Evolutionary conservation across 352 stramenopile genomes (phyloP), one percentile per base, ranked within the genome.

Genomic region (Pythium coloratum): DNA sequence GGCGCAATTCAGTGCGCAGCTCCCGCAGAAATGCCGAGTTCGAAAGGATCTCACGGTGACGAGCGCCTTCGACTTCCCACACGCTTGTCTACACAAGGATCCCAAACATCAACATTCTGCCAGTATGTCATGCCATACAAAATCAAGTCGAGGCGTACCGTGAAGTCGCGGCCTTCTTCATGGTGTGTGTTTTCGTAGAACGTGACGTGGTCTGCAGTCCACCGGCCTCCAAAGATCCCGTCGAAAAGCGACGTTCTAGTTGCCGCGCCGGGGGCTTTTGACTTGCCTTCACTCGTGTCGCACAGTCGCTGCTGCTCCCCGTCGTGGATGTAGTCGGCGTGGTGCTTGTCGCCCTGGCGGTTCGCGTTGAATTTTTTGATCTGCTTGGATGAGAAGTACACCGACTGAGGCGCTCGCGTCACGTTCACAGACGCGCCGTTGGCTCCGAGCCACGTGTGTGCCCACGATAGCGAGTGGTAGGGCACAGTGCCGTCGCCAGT

Each of bases 381-480:
- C 44, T 81, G 80, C 38, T 82, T 68, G 5, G 71, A 55, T 2
- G 83, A 88, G 66, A 90, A 91, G 54, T 93, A 91, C 46, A 93
- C 85, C 18, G 73, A 82, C 62, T 91, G 85, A 8, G 85, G 85
- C 0, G 78, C 78, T 44, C 88, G 78, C n/a, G 81, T 93, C n/a
- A 93, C 76, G 24, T 84, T 78, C 7, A 93, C 82, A 3, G 69
- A 64, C 13, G 71, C 73, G 0, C 75, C 76, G 16, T 69, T 64
- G 3, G 72, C 62, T 9, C 82, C 84, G 7, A 94, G 75, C 86
- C 86, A 94, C 14, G 82, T 88, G 68, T 94, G 86, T 0, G 82
- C 82, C 77, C 76, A 92, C 8, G 86, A 90, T 13, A 94, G 71
- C 30, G 86, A 94, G 72, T 94, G 84, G 55, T 94, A 94, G 13